Evolutionary conservation across 2,329 filamentous ascomycete species (phyloP).

Genomic region (Diatrype stigma): DNA sequence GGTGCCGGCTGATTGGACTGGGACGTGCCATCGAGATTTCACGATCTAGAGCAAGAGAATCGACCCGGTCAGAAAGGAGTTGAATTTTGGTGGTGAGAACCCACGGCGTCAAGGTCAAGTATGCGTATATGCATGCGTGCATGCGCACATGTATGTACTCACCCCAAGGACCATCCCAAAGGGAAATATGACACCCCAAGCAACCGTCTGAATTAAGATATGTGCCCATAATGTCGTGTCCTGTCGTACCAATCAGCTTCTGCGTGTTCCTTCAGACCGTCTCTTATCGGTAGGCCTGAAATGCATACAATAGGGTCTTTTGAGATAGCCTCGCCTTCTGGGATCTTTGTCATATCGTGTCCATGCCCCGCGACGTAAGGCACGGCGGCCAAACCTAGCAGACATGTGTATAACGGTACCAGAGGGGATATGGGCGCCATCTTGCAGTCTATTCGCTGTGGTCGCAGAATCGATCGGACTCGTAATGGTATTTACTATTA

Average conservation of each 20-base stretch:
- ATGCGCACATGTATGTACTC: constrained; percentile 31
- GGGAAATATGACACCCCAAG: constrained; percentile 90
- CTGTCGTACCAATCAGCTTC: constrained; percentile 38
- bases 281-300: background rate
- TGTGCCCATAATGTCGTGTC: constrained; percentile 90
- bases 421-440: constrained; percentile 11
- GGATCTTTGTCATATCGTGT: constrained; percentile 52
- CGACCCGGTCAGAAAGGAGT: background rate
- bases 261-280: constrained; percentile 6
- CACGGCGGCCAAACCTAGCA: constrained; percentile 18
- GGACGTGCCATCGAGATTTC: constrained; percentile 91
- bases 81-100: background rate
- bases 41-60: constrained; percentile 57
- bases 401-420: constrained; percentile 10
- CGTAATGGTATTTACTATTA: background rate
- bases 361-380: constrained; percentile 39
- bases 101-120: background rate
- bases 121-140: background rate
- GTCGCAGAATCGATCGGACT: background rate
- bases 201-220: constrained; percentile 80
- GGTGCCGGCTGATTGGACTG: constrained; percentile 72
- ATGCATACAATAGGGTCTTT: constrained; percentile 65
- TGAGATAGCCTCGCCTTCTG: constrained; percentile 67
- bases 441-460: background rate
- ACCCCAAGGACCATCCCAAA: constrained; percentile 93